These are phyloP conservation scores for Musa acuminata DNA, from an alignment of 176 grass and related monocot genomes.

Conservation along the genomic window DNA sequence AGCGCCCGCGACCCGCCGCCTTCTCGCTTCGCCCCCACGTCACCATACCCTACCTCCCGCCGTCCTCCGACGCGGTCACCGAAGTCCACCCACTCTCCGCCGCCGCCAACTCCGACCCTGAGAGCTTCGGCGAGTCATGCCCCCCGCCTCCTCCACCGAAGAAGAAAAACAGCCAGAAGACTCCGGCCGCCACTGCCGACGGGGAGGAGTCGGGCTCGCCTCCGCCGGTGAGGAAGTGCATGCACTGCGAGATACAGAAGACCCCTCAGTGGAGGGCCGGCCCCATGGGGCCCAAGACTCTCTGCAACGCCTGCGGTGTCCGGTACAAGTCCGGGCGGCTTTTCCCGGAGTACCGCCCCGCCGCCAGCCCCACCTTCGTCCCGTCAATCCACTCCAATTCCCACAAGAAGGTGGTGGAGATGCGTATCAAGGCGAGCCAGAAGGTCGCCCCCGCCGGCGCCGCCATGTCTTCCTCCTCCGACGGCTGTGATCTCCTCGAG, in stretches of 20 bases:
- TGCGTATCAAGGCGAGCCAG: constrained; percentile 47
- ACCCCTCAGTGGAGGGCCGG: constrained; percentile 97
- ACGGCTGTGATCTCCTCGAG: constrained; percentile 55
- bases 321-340: constrained; percentile 95
- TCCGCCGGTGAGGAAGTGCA: constrained; percentile 74
- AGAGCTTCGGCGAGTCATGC: constrained; percentile 29
- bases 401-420: constrained; percentile 99
- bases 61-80: constrained; percentile 21
- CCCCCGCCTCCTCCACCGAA: constrained; percentile 36
- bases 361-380: constrained; percentile 90
- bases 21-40: constrained; percentile 35
- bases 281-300: constrained; percentile 86
- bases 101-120: constrained; percentile 19
- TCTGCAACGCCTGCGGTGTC: constrained; percentile 96
- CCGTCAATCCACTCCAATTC: constrained; percentile 85
- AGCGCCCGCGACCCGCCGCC: constrained; percentile 57
- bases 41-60: constrained; percentile 18
- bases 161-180: constrained; percentile 61
- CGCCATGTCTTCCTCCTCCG: constrained; percentile 14
- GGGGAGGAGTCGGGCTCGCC: constrained; percentile 29
- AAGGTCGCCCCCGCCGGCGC: neutral
- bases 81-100: constrained; percentile 22
- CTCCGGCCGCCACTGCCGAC: constrained; percentile 22
- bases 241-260: constrained; percentile 97
- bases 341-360: constrained; percentile 93